These are phyloP conservation scores for Citrullus amarus DNA, from an alignment of 306 rosid genomes.

Conservation along the genomic window DNA sequence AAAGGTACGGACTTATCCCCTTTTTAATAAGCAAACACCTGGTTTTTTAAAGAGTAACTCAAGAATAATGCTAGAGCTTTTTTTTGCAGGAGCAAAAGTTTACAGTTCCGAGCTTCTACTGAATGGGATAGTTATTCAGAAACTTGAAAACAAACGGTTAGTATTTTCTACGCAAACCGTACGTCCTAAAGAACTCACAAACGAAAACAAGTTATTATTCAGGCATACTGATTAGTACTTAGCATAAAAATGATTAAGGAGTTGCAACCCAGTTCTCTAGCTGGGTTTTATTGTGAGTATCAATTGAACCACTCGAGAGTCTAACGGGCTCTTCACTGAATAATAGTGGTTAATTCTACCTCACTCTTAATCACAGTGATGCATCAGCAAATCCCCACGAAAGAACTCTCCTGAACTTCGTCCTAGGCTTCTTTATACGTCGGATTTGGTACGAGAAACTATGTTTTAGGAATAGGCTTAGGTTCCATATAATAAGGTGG, in stretches of 20 bases:
- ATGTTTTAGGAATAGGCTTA: not conserved
- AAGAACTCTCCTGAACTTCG: not conserved
- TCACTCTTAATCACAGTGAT: not conserved
- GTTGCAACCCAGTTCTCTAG: not conserved
- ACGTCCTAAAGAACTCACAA: not conserved
- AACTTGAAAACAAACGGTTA: slow-evolving; percentile 76
- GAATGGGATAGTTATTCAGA: slow-evolving; percentile 90
- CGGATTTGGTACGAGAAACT: not conserved
- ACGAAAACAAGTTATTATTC: not conserved
- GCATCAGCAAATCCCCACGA: not conserved
- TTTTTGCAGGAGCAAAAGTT: slow-evolving; percentile 58
- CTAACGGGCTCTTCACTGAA: not conserved
- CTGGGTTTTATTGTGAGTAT: not conserved
- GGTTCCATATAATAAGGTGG: not conserved
- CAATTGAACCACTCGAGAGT: not conserved
- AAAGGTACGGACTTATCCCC: slow-evolving; percentile 39
- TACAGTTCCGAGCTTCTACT: slow-evolving; percentile 82
- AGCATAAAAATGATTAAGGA: not conserved
- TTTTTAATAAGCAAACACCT: not conserved
- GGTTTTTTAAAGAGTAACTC: not conserved
- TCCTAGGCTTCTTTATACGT: not conserved
- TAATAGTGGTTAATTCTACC: not conserved
- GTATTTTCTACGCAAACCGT: not conserved
- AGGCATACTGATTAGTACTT: not conserved
- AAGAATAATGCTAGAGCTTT: slow-evolving; percentile 4